Conservation (phyloP, 257 asterid genomes). For the Solanum neorickii region DNA sequence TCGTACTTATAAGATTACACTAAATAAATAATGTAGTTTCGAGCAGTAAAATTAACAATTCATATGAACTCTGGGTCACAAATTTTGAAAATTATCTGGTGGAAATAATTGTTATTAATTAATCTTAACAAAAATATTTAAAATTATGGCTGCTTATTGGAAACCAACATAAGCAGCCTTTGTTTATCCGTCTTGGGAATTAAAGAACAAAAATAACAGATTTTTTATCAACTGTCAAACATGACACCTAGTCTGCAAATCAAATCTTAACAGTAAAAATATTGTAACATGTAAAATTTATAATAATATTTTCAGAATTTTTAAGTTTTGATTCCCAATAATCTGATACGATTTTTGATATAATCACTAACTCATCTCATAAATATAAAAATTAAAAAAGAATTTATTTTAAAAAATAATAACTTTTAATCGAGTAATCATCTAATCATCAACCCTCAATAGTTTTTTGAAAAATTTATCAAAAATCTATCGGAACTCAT, state of each 20-base stretch:
- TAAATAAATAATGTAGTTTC: neutral
- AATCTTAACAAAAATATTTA: neutral
- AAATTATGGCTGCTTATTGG: neutral
- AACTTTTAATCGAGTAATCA: neutral
- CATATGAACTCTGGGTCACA: neutral
- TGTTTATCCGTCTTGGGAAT: neutral
- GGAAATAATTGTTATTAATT: neutral
- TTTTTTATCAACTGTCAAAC: neutral
- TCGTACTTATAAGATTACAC: neutral
- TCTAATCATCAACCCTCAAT: neutral
- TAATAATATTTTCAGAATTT: neutral
- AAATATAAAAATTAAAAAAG: neutral
- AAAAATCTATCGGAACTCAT: neutral
- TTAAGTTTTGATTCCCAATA: neutral
- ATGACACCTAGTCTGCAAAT: slow-evolving; percentile 14
- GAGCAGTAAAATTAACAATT: neutral
- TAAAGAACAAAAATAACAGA: neutral
- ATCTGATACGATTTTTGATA: neutral
- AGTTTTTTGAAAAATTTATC: neutral
- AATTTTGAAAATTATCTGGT: neutral
- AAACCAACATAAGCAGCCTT: neutral
- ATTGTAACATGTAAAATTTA: neutral
- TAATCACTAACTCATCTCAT: neutral
- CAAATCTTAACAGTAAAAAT: slow-evolving; percentile 26
- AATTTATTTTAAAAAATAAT: neutral